Base-by-base conservation (phyloP, 371 early-diverging fungal genomes). In the Paramicrosporidium saccamoebae region DNA sequence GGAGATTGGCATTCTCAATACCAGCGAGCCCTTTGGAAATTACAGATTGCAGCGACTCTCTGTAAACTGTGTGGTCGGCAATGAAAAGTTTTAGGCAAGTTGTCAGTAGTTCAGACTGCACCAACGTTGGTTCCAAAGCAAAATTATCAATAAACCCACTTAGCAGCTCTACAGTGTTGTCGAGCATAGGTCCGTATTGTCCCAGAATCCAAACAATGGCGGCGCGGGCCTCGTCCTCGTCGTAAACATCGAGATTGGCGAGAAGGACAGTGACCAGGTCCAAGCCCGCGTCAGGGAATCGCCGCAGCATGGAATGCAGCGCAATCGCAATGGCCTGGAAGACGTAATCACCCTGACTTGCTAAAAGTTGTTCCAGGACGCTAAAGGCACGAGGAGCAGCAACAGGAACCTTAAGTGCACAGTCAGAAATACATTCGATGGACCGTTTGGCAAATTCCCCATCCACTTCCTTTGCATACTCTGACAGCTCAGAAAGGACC, bases 201-300 rank as follows among this genome's bases (percentile, higher is more conserved):
- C 92, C 92, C 34, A 84, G 58, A 27, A 90, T 81, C 92, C 92
- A 90, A 27, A 84, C 66, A 50, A 86, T 47, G 1, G 88, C 66
- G 1, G 84, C 77, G 36, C 74, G 75, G 18, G 92, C 82, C 24
- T 86, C 82, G 7, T 81, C 67, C 31, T 82, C 84, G 43, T 86
- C 84, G 26, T 86, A 32, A 19, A 46, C 53, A 30, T 79, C 79
- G 24, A 82, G 39, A 42, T 78, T 68, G n/a, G n/a, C n/a, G n/a
- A n/a, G n/a, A n/a, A n/a, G n/a, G n/a, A n/a, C n/a, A n/a, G n/a
- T n/a, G n/a, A n/a, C n/a, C n/a, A n/a, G n/a, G n/a, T n/a, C n/a
- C n/a, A n/a, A n/a, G n/a, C n/a, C n/a, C n/a, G n/a, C n/a, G n/a
- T n/a, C n/a, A n/a, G n/a, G n/a, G n/a, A n/a, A n/a, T n/a, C n/a